Percentiles rank a stretch among this genome's conserved stretches.
Evolutionary conservation across 1,139 yeast genomes (phyloP).

Genomic region (Pichia sp.): DNA sequence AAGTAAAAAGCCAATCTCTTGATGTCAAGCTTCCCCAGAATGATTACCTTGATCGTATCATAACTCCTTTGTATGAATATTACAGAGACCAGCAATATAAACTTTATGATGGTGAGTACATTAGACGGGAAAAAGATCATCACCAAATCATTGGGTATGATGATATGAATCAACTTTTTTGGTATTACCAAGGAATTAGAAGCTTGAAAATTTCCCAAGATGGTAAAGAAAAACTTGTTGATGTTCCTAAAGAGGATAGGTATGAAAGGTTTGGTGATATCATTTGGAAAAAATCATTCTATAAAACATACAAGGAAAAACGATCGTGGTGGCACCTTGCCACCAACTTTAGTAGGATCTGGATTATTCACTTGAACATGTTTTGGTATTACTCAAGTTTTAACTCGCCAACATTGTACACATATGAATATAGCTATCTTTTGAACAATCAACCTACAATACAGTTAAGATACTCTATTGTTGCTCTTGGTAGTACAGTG

Average conservation of each 20-base stretch:
- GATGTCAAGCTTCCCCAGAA: conserved; percentile 23
- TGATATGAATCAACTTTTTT: conserved; percentile 79
- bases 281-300: conserved; percentile 60
- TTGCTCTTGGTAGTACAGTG: conserved; percentile 69
- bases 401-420: conserved; percentile 74
- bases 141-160: conserved; percentile 73
- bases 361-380: conserved; percentile 74
- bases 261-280: conserved; percentile 45
- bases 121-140: conserved; percentile 62
- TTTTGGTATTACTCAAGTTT: conserved; percentile 82
- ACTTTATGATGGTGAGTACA: conserved; percentile 38
- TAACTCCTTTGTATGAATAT: conserved; percentile 45
- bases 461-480: conserved; percentile 57
- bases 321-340: conserved; percentile 76
- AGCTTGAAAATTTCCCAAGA: conserved; percentile 38
- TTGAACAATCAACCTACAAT: conserved; percentile 61
- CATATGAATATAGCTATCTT: conserved; percentile 53
- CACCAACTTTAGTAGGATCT: conserved; percentile 74
- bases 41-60: conserved; percentile 38
- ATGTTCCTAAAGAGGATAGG: conserved; percentile 42
- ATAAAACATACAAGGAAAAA: conserved; percentile 68
- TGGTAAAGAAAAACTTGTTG: conserved; percentile 41
- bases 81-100: conserved; percentile 43
- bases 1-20: conserved; percentile 12
- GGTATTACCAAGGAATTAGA: conserved; percentile 66